phyloP scores from a whole-genome alignment of 441 rosid species.

The Cnidoscolus chayamansa region DNA sequence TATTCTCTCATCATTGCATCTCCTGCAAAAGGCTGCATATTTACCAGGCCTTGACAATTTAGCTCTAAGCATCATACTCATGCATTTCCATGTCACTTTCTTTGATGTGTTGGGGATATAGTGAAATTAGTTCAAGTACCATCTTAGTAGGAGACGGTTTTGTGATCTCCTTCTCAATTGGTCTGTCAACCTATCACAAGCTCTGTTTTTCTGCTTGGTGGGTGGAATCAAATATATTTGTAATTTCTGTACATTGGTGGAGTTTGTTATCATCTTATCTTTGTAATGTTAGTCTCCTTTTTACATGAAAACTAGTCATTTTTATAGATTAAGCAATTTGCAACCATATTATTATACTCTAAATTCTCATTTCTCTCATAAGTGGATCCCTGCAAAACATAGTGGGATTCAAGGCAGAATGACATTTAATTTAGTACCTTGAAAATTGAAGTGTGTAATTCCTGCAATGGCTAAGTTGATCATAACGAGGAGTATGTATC shows the following conservation, averaged over 20 bases:
- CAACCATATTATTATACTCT: slow-evolving; percentile 1
- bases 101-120: slow-evolving; percentile 12
- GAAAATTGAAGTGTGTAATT: no score
- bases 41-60: slow-evolving; percentile 38
- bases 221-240: slow-evolving; percentile 24
- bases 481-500: no score
- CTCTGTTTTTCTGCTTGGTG: slow-evolving; percentile 44
- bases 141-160: slow-evolving; percentile 55
- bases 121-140: slow-evolving; percentile 25
- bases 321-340: slow-evolving; percentile 14
- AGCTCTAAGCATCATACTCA: slow-evolving; percentile 10
- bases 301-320: no score
- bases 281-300: slow-evolving; percentile 19
- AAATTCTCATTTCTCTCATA: background rate
- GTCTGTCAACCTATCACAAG: slow-evolving; percentile 32
- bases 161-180: slow-evolving; percentile 53
- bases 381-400: background rate
- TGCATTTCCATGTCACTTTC: slow-evolving; percentile 18
- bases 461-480: no score
- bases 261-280: slow-evolving; percentile 17
- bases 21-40: slow-evolving; percentile 43
- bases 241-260: slow-evolving; percentile 27
- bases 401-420: slow-evolving; percentile 10
- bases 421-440: background rate
- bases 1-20: slow-evolving; percentile 10